Conservation (phyloP, 2,329 filamentous ascomycete species). For the Immersiporthe knoxdaviesiana region DNA sequence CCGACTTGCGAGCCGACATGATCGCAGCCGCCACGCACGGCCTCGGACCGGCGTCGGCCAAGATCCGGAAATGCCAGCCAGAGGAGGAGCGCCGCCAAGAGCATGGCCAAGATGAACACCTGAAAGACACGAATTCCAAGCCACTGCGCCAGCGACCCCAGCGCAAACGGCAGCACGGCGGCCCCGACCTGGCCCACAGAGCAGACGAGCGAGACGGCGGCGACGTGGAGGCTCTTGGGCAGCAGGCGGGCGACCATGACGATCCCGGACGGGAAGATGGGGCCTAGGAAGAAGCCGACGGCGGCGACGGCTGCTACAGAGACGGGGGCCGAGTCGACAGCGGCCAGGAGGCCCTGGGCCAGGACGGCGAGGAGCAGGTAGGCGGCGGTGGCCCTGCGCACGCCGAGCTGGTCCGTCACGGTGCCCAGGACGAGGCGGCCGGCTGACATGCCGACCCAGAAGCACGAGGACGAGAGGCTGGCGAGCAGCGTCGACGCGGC, state of each 20-base stretch:
- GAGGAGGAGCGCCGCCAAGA: slow-evolving; percentile 28
- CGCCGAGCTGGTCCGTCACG: slow-evolving; percentile 39
- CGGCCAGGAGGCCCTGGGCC: slow-evolving; percentile 32
- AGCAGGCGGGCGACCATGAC: slow-evolving; percentile 43
- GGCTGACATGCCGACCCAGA: slow-evolving; percentile 49
- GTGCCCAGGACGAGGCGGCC: slow-evolving; percentile 42
- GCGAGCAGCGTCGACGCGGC: slow-evolving; percentile 41
- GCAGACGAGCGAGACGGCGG: slow-evolving; percentile 48
- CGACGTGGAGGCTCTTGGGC: slow-evolving; percentile 45
- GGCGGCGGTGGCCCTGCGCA: slow-evolving; percentile 34
- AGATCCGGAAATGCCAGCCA: slow-evolving; percentile 28
- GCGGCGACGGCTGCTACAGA: slow-evolving; percentile 39
- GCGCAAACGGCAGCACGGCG: slow-evolving; percentile 46
- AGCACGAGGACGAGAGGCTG: slow-evolving; percentile 46
- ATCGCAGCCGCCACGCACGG: not conserved
- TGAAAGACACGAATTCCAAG: slow-evolving; percentile 45
- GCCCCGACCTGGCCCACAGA: slow-evolving; percentile 49
- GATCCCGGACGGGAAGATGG: slow-evolving; percentile 47
- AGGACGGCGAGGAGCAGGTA: slow-evolving; percentile 35
- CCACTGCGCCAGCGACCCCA: slow-evolving; percentile 45
- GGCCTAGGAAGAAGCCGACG: slow-evolving; percentile 46
- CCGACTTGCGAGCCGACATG: not conserved
- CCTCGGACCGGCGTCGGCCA: not conserved
- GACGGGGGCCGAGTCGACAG: slow-evolving; percentile 30
- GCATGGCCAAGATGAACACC: slow-evolving; percentile 35